Evolutionary conservation across 106 monocot species (phyloP), one percentile per base, ranked within the genome.

Genomic region (Allium sativum): DNA sequence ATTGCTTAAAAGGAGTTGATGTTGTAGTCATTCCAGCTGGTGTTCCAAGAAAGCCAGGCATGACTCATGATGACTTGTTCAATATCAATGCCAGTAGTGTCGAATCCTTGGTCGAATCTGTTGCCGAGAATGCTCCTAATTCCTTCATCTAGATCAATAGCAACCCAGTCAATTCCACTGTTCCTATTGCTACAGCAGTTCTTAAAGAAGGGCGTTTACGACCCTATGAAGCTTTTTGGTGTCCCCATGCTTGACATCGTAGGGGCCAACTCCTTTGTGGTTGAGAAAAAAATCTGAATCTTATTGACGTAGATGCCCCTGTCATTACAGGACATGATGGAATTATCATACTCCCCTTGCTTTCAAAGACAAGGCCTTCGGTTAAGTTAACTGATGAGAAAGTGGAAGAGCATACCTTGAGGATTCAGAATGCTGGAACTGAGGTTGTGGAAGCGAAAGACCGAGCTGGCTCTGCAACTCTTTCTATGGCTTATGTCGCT

Each of bases 161-260:
- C 61, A 70, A 70, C 44, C 70, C 70, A 13, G 70, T 70, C 11
- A 70, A 70, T 55, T 70, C 70, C 9, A 70, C 70, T 4, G 70
- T 70, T 12, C 70, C 70, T 17, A 70, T 70, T 21, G 70, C 70
- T 18, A 62, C 70, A 8, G 70, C 61, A 45, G 62, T 70, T 18
- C 70, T 70, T 42, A 71, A 71, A 71, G 43, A 71, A 71, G 45
- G 71, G 71, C 6, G 71, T 63, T 21, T 71, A 71, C 17, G 50
- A 71, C 55, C 71, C 71, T 11, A 71, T 62, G 71, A 71, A 71
- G 71, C 71, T 71, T 45, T 71, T 71, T 40, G 71, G 71, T 40
- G 71, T 71, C 7, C 61, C 71, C 0, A 71, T 63, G 12, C 62
- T 71, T 19, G 71, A 71, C 40, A 55, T 71, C 46, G 71, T 71